These are phyloP conservation scores for Agrocybe pediades DNA, from an alignment of 768 basidiomycete genomes.

Conservation along the genomic window DNA sequence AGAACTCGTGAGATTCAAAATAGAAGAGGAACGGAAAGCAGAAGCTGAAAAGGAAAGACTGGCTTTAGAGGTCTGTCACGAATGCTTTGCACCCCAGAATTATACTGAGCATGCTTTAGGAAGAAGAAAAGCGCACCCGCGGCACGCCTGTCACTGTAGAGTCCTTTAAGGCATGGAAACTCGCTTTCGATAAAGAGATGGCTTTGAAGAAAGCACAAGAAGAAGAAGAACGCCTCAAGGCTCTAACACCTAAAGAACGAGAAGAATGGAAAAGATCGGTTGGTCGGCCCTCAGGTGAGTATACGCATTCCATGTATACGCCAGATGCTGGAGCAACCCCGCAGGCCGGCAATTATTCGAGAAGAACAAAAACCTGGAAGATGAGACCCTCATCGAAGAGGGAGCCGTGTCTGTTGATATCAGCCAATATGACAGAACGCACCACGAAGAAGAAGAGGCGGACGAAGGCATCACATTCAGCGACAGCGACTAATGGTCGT, in stretches of 20 bases:
- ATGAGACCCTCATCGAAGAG: slow-evolving; percentile 83
- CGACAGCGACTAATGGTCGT: slow-evolving; percentile 72
- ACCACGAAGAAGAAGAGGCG: slow-evolving; percentile 57
- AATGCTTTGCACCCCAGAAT: not conserved
- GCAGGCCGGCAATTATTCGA: slow-evolving; percentile 95
- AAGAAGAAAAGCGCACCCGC: slow-evolving; percentile 81
- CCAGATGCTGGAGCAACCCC: not conserved
- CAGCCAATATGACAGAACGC: slow-evolving; percentile 81
- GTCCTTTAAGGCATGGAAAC: slow-evolving; percentile 82
- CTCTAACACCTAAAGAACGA: slow-evolving; percentile 74
- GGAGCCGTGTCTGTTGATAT: slow-evolving; percentile 86
- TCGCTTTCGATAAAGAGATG: slow-evolving; percentile 74
- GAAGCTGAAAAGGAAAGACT: slow-evolving; percentile 75
- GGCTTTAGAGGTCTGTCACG: slow-evolving; percentile 66
- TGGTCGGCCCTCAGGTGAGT: slow-evolving; percentile 69
- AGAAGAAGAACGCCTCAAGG: slow-evolving; percentile 76
- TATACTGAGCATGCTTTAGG: slow-evolving; percentile 43
- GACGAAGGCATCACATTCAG: slow-evolving; percentile 77
- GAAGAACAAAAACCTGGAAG: slow-evolving; percentile 74
- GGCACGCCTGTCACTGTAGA: slow-evolving; percentile 91
- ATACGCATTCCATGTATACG: too few species aligned
- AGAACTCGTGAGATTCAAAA: slow-evolving; percentile 58
- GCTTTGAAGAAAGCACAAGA: slow-evolving; percentile 55
- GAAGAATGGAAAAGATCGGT: slow-evolving; percentile 76
- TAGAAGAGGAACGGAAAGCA: slow-evolving; percentile 54